phyloP scores from a whole-genome alignment of 371 early-diverging fungal species.

The Zychaea mexicana region DNA sequence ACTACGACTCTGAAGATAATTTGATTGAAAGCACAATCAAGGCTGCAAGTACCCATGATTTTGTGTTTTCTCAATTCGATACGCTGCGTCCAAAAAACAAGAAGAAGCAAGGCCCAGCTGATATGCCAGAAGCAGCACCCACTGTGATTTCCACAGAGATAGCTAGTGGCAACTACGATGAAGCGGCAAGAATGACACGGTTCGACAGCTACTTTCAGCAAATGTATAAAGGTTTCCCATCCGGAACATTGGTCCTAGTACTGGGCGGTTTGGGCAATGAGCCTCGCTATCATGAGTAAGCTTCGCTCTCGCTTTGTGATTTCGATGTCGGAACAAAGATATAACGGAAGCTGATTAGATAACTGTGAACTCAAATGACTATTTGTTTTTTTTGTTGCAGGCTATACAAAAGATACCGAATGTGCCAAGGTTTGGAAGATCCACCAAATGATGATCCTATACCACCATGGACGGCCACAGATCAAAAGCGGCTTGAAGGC shows the following conservation, averaged over 20 bases:
- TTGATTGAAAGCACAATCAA: constrained; percentile 28
- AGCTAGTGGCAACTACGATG: not conserved
- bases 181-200: constrained; percentile 13
- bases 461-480: not conserved
- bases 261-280: constrained; percentile 41
- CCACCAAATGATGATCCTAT: not conserved
- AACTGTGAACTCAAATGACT: not conserved
- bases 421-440: not conserved
- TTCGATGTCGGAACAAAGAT: no score
- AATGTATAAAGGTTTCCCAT: constrained; percentile 44
- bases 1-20: constrained; percentile 28
- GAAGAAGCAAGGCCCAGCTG: not conserved
- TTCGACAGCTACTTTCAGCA: constrained; percentile 42
- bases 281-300: not conserved
- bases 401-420: not conserved
- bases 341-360: not conserved
- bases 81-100: not conserved
- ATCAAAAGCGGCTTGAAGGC: not conserved
- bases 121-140: not conserved
- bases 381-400: not conserved
- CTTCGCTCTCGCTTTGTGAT: not conserved
- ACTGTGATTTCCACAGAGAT: constrained; percentile 9
- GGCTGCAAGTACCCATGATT: constrained; percentile 24
- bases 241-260: constrained; percentile 47
- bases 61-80: constrained; percentile 29